phyloP scores from a whole-genome alignment of 2,329 filamentous ascomycete genomes.

The Ascochyta rabiei region DNA sequence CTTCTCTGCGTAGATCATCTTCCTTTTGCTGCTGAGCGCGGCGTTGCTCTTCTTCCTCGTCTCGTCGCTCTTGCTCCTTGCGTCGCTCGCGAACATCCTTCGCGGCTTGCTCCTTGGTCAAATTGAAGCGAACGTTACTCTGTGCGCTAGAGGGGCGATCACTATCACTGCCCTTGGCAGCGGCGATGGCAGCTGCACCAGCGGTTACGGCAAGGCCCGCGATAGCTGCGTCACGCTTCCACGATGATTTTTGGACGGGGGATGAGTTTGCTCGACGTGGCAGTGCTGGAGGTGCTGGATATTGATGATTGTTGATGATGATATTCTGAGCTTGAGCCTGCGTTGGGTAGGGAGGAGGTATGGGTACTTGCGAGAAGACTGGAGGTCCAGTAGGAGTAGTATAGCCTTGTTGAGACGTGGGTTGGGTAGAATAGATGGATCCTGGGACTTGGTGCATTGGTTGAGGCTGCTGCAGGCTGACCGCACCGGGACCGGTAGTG shows the following conservation, averaged over 20 bases:
- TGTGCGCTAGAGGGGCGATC: constrained; percentile 38
- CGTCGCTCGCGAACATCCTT: constrained; percentile 52
- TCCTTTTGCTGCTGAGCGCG: constrained; percentile 29
- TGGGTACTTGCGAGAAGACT: constrained; percentile 44
- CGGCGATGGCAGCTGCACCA: constrained; percentile 49
- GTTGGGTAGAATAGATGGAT: constrained; percentile 64
- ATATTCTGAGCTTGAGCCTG: constrained; percentile 29
- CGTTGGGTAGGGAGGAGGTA: constrained; percentile 26
- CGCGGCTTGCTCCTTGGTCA: constrained; percentile 62
- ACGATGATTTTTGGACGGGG: constrained; percentile 50
- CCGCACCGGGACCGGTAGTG: constrained; percentile 51
- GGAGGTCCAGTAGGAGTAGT: constrained; percentile 50
- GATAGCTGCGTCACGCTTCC: constrained; percentile 51
- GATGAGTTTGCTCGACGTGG: constrained; percentile 55
- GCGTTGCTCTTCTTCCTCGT: constrained; percentile 36
- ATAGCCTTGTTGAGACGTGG: constrained; percentile 48
- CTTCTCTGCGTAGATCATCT: constrained; percentile 24
- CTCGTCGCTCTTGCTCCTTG: constrained; percentile 31
- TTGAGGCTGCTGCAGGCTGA: constrained; percentile 84
- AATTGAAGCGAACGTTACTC: constrained; percentile 61
- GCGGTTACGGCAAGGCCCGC: constrained; percentile 52
- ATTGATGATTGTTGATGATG: constrained; percentile 25
- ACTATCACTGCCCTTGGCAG: constrained; percentile 28
- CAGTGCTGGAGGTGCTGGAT: constrained; percentile 26
- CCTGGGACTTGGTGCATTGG: constrained; percentile 75